These are phyloP conservation scores for Agrostemma githago DNA, from an alignment of 148 eudicot species.

Conservation along the genomic window DNA sequence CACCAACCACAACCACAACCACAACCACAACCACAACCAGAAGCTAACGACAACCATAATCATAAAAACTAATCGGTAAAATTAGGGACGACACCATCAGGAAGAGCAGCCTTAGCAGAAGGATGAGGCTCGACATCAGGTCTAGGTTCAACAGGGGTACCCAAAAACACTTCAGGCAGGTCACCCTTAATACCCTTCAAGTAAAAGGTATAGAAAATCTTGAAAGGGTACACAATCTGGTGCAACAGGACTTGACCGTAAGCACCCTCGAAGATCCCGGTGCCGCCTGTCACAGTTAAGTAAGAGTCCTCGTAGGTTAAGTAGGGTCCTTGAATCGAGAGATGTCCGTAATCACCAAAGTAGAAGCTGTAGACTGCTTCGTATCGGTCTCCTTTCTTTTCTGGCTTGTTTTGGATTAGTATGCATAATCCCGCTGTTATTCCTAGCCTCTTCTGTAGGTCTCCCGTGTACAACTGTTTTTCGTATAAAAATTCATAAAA, in stretches of 20 bases:
- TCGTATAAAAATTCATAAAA: not conserved
- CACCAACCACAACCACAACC: no score
- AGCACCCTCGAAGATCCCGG: conserved; percentile 73
- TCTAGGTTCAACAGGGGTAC: conserved; percentile 45
- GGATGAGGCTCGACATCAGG: conserved; percentile 54
- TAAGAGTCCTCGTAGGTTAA: conserved; percentile 60
- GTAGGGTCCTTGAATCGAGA: conserved; percentile 56
- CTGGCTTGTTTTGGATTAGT: conserved; percentile 38
- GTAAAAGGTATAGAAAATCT: conserved; percentile 71
- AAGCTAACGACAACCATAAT: no score
- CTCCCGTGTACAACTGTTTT: conserved; percentile 44
- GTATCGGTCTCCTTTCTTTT: conserved; percentile 57
- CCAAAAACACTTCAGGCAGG: conserved; percentile 52
- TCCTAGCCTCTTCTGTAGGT: conserved; percentile 59
- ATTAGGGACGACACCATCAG: conserved; percentile 42
- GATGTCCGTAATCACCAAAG: conserved; percentile 66
- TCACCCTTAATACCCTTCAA: conserved; percentile 54
- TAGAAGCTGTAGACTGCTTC: conserved; percentile 62
- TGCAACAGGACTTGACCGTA: conserved; percentile 65
- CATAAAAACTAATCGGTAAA: conserved; percentile 31
- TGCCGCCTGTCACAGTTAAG: conserved; percentile 68
- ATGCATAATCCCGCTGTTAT: conserved; percentile 68
- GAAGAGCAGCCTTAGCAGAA: conserved; percentile 59
- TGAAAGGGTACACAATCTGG: conserved; percentile 71
- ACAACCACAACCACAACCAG: no score